Percentiles rank a stretch among this genome's conserved stretches.
phyloP scores from a whole-genome alignment of 1,139 yeast species.

The Hansenula lynferdii region DNA sequence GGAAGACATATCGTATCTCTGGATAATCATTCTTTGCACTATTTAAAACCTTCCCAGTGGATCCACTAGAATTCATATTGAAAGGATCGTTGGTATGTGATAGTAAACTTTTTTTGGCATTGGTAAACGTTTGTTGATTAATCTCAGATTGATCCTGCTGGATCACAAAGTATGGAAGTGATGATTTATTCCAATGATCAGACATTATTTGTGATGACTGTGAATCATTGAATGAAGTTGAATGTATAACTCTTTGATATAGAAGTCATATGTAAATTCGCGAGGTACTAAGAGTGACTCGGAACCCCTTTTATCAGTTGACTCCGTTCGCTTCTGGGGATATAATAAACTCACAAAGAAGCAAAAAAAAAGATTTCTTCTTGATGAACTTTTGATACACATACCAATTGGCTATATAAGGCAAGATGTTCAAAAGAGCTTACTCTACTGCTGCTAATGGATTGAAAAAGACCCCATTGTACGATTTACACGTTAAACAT shows the following conservation, averaged over 20 bases:
- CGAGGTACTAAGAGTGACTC: no score
- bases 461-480: slow-evolving; percentile 67
- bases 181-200: slow-evolving; percentile 16
- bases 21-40: slow-evolving; percentile 15
- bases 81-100: slow-evolving; percentile 4
- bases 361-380: background rate
- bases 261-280: no score
- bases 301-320: background rate
- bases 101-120: slow-evolving; percentile 1
- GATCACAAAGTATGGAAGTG: slow-evolving; percentile 19
- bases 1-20: slow-evolving; percentile 20
- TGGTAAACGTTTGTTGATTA: background rate
- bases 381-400: no score
- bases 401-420: background rate
- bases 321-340: background rate
- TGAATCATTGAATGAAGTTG: no score
- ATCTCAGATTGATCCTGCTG: slow-evolving; percentile 10
- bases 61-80: background rate
- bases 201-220: slow-evolving; percentile 4
- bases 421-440: slow-evolving; percentile 21
- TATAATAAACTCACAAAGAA: no score
- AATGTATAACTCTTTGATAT: no score
- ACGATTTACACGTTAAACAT: slow-evolving; percentile 68
- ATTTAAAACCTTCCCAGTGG: slow-evolving; percentile 3
- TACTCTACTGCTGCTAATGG: slow-evolving; percentile 25